Evolutionary conservation across 2,329 filamentous ascomycete species (phyloP), one percentile per base, ranked within the genome.

Genomic region (Apiospora malaysiana): DNA sequence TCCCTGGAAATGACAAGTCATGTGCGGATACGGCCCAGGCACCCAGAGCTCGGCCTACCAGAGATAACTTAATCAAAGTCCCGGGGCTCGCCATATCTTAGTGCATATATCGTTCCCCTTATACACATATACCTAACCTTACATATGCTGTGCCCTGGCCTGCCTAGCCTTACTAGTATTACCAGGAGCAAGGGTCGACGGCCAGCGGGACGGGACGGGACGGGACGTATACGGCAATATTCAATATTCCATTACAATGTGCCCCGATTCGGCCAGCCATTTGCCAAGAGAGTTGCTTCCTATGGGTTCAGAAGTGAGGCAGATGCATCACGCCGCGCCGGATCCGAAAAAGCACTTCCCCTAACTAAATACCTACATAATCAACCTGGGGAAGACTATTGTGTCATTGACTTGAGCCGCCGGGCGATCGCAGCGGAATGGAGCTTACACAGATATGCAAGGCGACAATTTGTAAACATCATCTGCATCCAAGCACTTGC

Each of bases 371-470:
- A 32, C 32, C 6, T 32, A 32, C 32, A 32, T 32, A 32, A 37
- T 16, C 16, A 37, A 21, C 27, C 51, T 32, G 16, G 32, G 12
- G 16, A 45, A 14, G 16, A 32, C 18, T 18, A 16, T 63, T 63
- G 56, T 47, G 25, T 68, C 25, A 68, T 68, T 68, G 43, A 43
- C 66, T 14, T 32, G 66, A 32, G 32, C 16, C 43, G 43, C 21
- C 66, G 66, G 66, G 66, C 66, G 66, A 68, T 68, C 66, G 42
- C 66, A 68, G 66, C 66, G n/a, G 16, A 47, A 9, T 63, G 56
- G 21, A 63, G 32, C 56, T 63, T 63, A 63, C 56, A 63, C 4
- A 40, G 56, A 63, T 45, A 45, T 63, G 56, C 56, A 37, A 27
- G 56, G 18, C 32, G 18, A 40, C 51, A 37, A 27, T 21, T 37